Base-by-base conservation (phyloP, 495 filamentous ascomycete genomes). In the Margaritispora aquatica region DNA sequence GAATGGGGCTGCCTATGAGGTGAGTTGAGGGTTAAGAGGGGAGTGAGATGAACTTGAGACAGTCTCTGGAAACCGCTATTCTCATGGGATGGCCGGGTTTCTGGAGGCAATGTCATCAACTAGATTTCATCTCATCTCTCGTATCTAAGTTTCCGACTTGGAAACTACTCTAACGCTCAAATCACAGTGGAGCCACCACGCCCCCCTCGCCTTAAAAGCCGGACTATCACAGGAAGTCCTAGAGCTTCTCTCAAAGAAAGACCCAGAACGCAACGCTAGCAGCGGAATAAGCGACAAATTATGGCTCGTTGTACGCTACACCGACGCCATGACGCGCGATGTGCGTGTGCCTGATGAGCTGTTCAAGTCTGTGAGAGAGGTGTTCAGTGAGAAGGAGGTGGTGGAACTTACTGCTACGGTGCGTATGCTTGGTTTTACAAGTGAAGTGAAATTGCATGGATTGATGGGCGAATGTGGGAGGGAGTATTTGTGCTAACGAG, bases 381-480 rank as follows among this genome's bases (percentile, higher is more conserved):
- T 72, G n/a, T 91, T 88, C 60, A 70, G 61, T 22, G 84, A 90
- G 57, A 76, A 74, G 70, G 83, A 89, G 73, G 73, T 87, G 26
- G 86, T 90, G 34, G 88, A 92, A 75, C 77, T 90, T 60, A 88
- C 85, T 57, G 82, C 88, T 8, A 88, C 86, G 21, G 81, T 79
- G 52, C 11, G 38, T 44, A 3, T 8, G 38, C 2, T 44, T 7
- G 38, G 8, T 44, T 8, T 10, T 8, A n/a, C n/a, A n/a, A 15
- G 15, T 15, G 29, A 34, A 15, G 29, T 5, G 29, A 15, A 34
- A 15, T 7, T 34, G 29, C 7, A 15, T 34, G 29, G n/a, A n/a
- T n/a, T n/a, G n/a, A n/a, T n/a, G 15, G 29, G 29, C 15, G 29
- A 15, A 7, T 34, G 11, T 44, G 38, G 38, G 7, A 10, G 17